Conservation (phyloP, 805 yeast genomes). For the Saturnispora sanitii region DNA sequence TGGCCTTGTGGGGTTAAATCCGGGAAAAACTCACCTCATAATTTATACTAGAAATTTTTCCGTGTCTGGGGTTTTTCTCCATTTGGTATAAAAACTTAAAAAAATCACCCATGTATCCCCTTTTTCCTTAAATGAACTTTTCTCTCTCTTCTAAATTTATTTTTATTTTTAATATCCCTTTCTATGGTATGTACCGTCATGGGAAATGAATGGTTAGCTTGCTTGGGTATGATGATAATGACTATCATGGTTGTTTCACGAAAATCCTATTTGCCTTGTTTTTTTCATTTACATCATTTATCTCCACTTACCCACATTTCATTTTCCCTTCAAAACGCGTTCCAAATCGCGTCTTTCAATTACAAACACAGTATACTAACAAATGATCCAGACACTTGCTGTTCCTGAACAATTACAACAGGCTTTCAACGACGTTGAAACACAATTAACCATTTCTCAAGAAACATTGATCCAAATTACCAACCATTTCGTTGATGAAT, state of each 20-base stretch:
- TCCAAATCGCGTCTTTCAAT: too few relatives aligned
- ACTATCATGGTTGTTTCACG: too few relatives aligned
- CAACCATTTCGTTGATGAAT: slow-evolving; percentile 66
- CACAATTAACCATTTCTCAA: slow-evolving; percentile 50
- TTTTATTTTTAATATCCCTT: too few relatives aligned
- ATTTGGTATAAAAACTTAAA: background rate
- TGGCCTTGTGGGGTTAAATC: too few relatives aligned
- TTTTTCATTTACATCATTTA: background rate
- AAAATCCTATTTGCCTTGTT: too few relatives aligned
- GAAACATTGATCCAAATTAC: slow-evolving; percentile 57
- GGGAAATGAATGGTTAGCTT: too few relatives aligned
- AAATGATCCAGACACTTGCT: slow-evolving; percentile 1
- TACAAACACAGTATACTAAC: background rate
- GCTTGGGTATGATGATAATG: too few relatives aligned
- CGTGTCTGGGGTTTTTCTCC: background rate
- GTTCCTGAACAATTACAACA: slow-evolving; percentile 8
- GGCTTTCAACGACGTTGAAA: slow-evolving; percentile 45
- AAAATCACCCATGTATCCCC: background rate
- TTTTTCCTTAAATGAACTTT: background rate
- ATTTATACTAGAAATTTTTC: too few relatives aligned
- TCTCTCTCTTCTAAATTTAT: slow-evolving; percentile 1
- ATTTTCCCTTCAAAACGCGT: too few relatives aligned
- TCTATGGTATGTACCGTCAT: too few relatives aligned
- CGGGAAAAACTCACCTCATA: slow-evolving; percentile 3
- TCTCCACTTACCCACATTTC: background rate